phyloP scores from a whole-genome alignment of 1,139 yeast genomes.

The Blastobotrys apis region DNA sequence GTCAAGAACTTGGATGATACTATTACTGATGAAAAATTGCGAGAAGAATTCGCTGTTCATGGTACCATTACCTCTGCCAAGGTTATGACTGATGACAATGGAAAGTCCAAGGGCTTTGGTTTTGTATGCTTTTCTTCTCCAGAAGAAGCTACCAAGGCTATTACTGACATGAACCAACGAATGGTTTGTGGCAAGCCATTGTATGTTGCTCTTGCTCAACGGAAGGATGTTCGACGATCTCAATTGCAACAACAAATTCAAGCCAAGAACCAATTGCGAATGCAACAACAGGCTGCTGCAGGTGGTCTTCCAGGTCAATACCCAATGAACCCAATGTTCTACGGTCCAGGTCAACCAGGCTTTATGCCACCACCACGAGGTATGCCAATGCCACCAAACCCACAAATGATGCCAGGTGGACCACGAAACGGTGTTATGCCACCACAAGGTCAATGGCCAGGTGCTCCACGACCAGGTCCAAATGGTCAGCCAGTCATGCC shows the following conservation, averaged over 20 bases:
- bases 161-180: constrained; percentile 97
- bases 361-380: constrained; percentile 71
- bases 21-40: constrained; percentile 84
- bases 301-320: constrained; percentile 96
- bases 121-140: constrained; percentile 97
- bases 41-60: constrained; percentile 88
- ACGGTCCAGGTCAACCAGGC: constrained; percentile 75
- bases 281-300: constrained; percentile 81
- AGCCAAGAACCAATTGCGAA: constrained; percentile 97
- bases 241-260: constrained; percentile 97
- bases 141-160: constrained; percentile 98
- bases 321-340: constrained; percentile 86
- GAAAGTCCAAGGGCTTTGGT: constrained; percentile 97
- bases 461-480: constrained; percentile 27
- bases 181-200: constrained; percentile 94
- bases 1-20: constrained; percentile 94
- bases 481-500: constrained; percentile 32
- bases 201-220: constrained; percentile 98
- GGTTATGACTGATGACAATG: constrained; percentile 92
- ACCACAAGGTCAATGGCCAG: constrained; percentile 40
- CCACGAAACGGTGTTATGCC: constrained; percentile 60
- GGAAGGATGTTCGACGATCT: constrained; percentile 96
- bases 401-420: constrained; percentile 66
- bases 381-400: constrained; percentile 81
- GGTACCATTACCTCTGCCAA: constrained; percentile 96